Evolutionary conservation across 2,329 filamentous ascomycete species (phyloP), one percentile per base, ranked within the genome.

Genomic region (Aspergillus ustus): DNA sequence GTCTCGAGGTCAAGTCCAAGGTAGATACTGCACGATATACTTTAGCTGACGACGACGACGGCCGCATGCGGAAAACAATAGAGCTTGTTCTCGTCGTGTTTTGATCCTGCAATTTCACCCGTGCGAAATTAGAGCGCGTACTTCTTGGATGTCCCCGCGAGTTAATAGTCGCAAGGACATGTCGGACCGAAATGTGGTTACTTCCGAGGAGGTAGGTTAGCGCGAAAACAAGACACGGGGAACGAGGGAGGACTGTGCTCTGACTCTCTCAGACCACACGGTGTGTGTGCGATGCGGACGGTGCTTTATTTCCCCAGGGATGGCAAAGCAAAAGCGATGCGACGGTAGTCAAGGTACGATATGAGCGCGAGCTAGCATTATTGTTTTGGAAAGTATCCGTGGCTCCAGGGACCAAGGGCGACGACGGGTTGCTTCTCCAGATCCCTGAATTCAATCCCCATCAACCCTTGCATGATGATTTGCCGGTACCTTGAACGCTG

Each of bases 391-490:
- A 40, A 40, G 34, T 40, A 40, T 37, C n/a, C 9, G 28, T 37
- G 50, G 11, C 37, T 50, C 37, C 34, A 45, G 52, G 11, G 34
- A 40, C 11, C 11, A 40, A 11, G 11, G 34, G n/a, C 34, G 45
- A 44, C 7, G 43, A 25, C 34, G 29, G 28, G 28, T 34, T 25
- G 28, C 51, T 57, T 53, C 52, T 52, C 44, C 48, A 46, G 56
- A 54, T 53, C 61, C 58, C 56, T 50, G 45, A 52, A 57, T 61
- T 59, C 61, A 63, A 66, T 64, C 63, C 54, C 57, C 20, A 19
- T 19, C 60, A 59, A 64, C 62, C 65, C 65, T 67, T 67, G 63
- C 65, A 64, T 67, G 25, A 3, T 34, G 43, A 53, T 48, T 51
- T 34, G 28, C 40, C 43, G 48, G 48, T 43, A 57, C 37, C 43